phyloP scores from a whole-genome alignment of 2,329 filamentous ascomycete species.

The Lizonia empirigonia region DNA sequence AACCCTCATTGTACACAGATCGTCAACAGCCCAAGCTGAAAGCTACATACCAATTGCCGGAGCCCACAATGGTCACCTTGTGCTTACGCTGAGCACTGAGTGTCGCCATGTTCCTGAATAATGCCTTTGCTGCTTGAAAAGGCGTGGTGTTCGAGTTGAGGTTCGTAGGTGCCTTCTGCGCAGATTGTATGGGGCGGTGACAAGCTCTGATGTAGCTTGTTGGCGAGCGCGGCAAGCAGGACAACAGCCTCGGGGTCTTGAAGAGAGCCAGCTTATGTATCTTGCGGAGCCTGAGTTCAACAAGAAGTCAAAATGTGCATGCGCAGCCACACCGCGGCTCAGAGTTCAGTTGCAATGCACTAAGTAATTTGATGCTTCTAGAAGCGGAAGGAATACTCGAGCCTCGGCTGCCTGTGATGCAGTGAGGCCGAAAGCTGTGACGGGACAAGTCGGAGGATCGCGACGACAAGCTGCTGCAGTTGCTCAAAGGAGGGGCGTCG shows the following conservation, averaged over 20 bases:
- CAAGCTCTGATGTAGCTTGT: constrained; percentile 28
- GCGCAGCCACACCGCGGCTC: constrained; percentile 32
- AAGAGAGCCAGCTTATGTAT: constrained; percentile 35
- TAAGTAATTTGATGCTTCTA: constrained; percentile 20
- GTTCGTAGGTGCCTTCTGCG: constrained; percentile 13
- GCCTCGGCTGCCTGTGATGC: constrained; percentile 47
- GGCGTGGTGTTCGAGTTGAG: constrained; percentile 9
- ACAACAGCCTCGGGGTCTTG: constrained; percentile 20
- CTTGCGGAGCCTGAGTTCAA: constrained; percentile 15
- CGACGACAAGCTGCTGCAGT: constrained; percentile 11
- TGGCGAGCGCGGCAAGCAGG: constrained; percentile 18
- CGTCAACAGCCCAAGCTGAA: not conserved
- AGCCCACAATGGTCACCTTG: constrained; percentile 92
- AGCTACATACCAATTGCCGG: constrained; percentile 82
- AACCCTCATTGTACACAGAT: not conserved
- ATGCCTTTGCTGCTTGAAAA: constrained; percentile 5
- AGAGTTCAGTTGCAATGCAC: constrained; percentile 23
- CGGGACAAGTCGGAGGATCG: constrained; percentile 22
- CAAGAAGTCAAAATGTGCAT: constrained; percentile 15
- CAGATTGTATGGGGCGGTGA: constrained; percentile 18
- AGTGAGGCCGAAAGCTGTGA: constrained; percentile 31
- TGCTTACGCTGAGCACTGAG: constrained; percentile 70
- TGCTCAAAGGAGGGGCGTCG: constrained; percentile 8
- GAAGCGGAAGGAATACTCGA: constrained; percentile 25
- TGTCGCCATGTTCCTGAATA: constrained; percentile 52